phyloP scores from a whole-genome alignment of 164 flowering plant genomes.

The Vitis cinerea region DNA sequence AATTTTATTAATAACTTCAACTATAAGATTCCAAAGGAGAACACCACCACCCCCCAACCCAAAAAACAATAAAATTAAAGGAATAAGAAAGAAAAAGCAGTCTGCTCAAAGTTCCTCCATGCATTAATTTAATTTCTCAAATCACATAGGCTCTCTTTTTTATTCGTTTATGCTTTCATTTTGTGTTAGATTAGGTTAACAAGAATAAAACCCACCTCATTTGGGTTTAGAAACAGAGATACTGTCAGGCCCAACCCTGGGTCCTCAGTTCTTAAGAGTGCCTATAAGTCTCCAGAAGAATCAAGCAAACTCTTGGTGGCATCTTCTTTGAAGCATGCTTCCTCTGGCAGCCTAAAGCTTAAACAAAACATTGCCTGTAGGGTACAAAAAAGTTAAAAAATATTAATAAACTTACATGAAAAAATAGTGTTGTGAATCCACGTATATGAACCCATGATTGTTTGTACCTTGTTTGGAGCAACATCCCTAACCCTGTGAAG shows the following conservation, averaged over 20 bases:
- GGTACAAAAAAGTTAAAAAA: background rate
- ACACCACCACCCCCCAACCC: background rate
- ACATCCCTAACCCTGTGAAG: conserved; percentile 91
- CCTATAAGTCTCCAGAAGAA: conserved; percentile 3
- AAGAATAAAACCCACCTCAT: background rate
- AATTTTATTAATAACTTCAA: background rate
- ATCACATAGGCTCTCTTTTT: background rate
- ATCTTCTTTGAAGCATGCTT: conserved; percentile 50
- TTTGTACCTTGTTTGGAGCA: conserved; percentile 91
- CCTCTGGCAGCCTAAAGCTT: conserved; percentile 80
- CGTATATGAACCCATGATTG: background rate
- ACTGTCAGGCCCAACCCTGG: too few species aligned
- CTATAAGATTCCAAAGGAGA: background rate
- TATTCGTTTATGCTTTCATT: background rate
- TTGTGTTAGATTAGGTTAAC: background rate
- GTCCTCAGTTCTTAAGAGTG: background rate
- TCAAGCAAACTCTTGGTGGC: background rate
- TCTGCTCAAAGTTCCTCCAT: background rate
- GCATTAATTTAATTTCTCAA: background rate
- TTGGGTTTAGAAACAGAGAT: background rate
- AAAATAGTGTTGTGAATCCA: too few species aligned
- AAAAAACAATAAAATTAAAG: too few species aligned
- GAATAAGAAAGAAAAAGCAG: background rate
- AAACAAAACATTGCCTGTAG: conserved; percentile 92
- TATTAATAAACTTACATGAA: too few species aligned